These are phyloP conservation scores for Tuber indicum DNA, from an alignment of 495 filamentous ascomycete genomes.

Conservation along the genomic window DNA sequence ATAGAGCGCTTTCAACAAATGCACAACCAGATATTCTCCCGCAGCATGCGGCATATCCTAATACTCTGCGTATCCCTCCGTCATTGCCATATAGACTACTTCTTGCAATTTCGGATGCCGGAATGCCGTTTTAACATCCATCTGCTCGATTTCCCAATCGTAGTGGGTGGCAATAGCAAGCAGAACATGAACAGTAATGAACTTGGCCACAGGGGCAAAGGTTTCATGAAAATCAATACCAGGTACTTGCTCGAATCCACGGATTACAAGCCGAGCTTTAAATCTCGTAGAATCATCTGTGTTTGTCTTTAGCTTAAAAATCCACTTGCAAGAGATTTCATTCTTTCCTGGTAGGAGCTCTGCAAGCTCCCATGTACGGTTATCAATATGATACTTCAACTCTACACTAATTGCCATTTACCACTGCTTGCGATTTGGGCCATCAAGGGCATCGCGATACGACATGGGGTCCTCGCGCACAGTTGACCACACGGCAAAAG, in stretches of 20 bases:
- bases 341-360: neutral
- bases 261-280: too few relatives aligned
- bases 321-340: neutral
- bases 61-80: neutral
- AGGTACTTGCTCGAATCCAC: too few relatives aligned
- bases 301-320: neutral
- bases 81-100: too few relatives aligned
- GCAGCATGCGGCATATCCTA: too few relatives aligned
- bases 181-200: neutral
- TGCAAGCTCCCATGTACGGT: neutral
- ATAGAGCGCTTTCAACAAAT: too few relatives aligned
- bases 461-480: neutral
- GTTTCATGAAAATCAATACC: too few relatives aligned
- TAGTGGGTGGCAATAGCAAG: too few relatives aligned
- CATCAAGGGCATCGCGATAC: neutral
- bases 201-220: too few relatives aligned
- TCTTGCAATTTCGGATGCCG: too few relatives aligned
- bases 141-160: too few relatives aligned
- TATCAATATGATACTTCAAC: neutral
- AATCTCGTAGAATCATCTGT: neutral
- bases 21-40: neutral
- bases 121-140: too few relatives aligned
- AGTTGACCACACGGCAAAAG: neutral
- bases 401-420: neutral
- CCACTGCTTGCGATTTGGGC: neutral